Evolutionary conservation across 2,329 filamentous ascomycete genomes (phyloP).

Genomic region (Sarocladium strictum): DNA sequence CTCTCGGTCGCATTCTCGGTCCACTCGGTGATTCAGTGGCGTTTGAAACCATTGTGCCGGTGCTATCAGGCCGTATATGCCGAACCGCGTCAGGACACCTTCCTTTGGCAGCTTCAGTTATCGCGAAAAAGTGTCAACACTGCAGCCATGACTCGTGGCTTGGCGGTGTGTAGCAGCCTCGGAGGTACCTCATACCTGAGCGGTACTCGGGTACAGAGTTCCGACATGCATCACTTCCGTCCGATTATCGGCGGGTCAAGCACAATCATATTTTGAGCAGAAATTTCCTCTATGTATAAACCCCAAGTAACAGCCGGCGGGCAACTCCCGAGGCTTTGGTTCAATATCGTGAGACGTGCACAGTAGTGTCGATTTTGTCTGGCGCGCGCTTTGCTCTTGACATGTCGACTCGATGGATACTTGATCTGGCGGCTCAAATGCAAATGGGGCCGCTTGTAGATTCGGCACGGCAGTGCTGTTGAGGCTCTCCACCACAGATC

Average conservation of each 20-base stretch:
- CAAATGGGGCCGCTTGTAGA: conserved; percentile 6
- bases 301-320: background rate
- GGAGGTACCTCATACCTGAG: background rate
- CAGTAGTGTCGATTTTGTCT: background rate
- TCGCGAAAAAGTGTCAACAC: background rate
- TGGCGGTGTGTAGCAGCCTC: no score
- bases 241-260: conserved; percentile 7
- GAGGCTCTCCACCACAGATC: conserved; percentile 9
- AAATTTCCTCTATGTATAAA: background rate
- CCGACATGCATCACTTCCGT: background rate
- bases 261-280: background rate
- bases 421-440: conserved; percentile 2
- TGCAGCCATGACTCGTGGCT: conserved; percentile 7
- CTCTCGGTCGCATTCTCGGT: conserved; percentile 1
- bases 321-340: background rate
- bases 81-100: background rate
- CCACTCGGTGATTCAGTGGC: background rate
- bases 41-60: background rate
- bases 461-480: conserved; percentile 8
- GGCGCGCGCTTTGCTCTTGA: background rate
- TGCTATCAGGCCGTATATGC: background rate
- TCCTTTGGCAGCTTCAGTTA: background rate
- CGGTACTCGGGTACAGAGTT: conserved; percentile 8
- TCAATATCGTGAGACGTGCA: background rate
- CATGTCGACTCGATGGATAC: background rate